Evolutionary conservation across 495 filamentous ascomycete genomes (phyloP).

Genomic region (Chaetomium tenue): DNA sequence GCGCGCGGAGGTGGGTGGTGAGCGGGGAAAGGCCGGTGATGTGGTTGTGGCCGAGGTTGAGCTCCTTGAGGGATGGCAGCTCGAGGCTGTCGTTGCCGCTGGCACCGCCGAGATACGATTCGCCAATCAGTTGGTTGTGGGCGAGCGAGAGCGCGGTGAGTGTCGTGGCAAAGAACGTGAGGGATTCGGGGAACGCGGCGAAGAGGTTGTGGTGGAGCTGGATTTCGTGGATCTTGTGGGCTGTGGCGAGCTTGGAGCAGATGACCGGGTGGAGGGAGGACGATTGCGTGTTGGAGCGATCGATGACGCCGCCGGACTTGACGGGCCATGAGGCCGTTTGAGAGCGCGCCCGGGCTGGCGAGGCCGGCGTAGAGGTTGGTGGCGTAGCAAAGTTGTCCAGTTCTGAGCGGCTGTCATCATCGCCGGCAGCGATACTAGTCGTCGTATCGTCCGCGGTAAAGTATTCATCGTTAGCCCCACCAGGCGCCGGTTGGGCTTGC

Average conservation of each 20-base stretch:
- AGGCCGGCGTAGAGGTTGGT: conserved; percentile 49
- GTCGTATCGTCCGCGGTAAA: background rate
- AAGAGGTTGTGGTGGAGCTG: conserved; percentile 76
- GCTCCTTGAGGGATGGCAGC: conserved; percentile 69
- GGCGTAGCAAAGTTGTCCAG: conserved; percentile 63
- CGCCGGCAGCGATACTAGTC: background rate
- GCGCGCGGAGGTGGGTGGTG: conserved; percentile 61
- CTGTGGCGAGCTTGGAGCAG: conserved; percentile 49
- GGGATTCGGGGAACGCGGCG: conserved; percentile 62
- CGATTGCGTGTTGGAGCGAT: conserved; percentile 65
- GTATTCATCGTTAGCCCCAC: background rate
- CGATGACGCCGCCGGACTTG: conserved; percentile 68
- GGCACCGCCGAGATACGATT: conserved; percentile 50
- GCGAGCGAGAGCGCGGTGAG: conserved; percentile 76
- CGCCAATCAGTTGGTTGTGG: conserved; percentile 68
- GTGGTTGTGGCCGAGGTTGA: conserved; percentile 69
- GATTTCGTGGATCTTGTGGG: conserved; percentile 52
- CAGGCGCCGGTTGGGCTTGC: conserved; percentile 5
- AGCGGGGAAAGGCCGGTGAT: conserved; percentile 65
- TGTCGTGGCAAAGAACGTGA: conserved; percentile 64
- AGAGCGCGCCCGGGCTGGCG: conserved; percentile 44
- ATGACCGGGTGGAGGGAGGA: conserved; percentile 53
- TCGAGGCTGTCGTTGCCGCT: conserved; percentile 52
- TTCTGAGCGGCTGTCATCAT: conserved; percentile 58
- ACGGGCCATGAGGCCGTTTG: conserved; percentile 57